Percentiles rank a stretch among this genome's conserved stretches.
These are phyloP conservation scores for Sporothrix inflata DNA, from an alignment of 2,329 filamentous ascomycete genomes.

Conservation along the genomic window DNA sequence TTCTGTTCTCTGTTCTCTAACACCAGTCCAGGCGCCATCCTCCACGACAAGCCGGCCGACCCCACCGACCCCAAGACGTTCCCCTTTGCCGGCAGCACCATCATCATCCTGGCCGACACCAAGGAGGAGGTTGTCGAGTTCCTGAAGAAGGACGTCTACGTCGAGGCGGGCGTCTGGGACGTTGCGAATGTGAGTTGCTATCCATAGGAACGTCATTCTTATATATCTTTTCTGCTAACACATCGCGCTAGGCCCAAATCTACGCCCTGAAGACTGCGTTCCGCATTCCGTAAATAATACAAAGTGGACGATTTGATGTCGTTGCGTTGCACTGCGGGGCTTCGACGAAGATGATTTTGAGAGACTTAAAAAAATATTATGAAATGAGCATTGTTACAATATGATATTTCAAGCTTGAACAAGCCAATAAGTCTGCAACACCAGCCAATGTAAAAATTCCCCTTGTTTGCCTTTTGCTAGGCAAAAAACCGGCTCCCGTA, in stretches of 20 bases:
- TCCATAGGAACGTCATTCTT: not conserved
- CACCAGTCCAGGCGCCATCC: conserved; percentile 60
- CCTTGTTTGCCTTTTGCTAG: not conserved
- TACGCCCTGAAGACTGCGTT: conserved; percentile 43
- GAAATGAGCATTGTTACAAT: not conserved
- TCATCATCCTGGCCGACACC: conserved; percentile 68
- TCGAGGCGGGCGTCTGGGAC: conserved; percentile 77
- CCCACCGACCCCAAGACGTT: conserved; percentile 57
- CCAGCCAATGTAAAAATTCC: no score
- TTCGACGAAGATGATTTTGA: not conserved
- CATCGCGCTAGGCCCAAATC: conserved; percentile 38
- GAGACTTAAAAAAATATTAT: not conserved
- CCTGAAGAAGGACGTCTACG: conserved; percentile 75
- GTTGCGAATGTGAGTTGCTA: conserved; percentile 60
- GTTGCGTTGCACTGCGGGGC: not conserved
- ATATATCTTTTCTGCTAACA: not conserved
- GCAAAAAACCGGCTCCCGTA: not conserved
- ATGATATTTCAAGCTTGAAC: not conserved
- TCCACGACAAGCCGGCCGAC: conserved; percentile 67
- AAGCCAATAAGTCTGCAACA: not conserved
- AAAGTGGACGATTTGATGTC: not conserved
- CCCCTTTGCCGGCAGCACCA: conserved; percentile 74
- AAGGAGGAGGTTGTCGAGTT: conserved; percentile 70
- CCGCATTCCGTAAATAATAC: conserved; percentile 33
- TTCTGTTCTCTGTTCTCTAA: not conserved